Evolutionary conservation across 2,329 filamentous ascomycete species (phyloP).

Genomic region (Dactylellina haptotyla): DNA sequence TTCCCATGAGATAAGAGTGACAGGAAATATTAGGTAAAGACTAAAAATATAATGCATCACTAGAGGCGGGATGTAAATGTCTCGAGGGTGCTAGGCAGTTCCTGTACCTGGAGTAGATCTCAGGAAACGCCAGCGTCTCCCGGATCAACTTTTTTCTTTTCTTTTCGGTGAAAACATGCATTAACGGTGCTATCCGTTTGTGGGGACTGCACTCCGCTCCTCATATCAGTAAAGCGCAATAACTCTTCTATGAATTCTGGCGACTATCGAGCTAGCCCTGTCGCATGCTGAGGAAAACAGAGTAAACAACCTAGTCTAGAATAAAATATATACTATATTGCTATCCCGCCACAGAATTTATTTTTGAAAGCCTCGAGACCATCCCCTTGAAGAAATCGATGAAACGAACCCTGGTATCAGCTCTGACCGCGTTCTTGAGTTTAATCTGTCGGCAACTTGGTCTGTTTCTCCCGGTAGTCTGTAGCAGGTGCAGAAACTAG

Average conservation of each 20-base stretch:
- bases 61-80: neutral
- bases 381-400: slow-evolving; percentile 49
- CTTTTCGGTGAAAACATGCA: slow-evolving; percentile 34
- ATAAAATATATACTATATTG: slow-evolving; percentile 31
- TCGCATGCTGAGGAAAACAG: slow-evolving; percentile 14
- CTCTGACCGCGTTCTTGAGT: slow-evolving; percentile 45
- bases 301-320: slow-evolving; percentile 32
- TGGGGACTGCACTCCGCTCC: slow-evolving; percentile 28
- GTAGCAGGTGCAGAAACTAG: slow-evolving; percentile 32
- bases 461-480: slow-evolving; percentile 53
- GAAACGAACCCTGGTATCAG: slow-evolving; percentile 53
- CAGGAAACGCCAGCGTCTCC: slow-evolving; percentile 13
- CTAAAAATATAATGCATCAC: slow-evolving; percentile 22
- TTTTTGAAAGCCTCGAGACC: slow-evolving; percentile 37
- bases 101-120: slow-evolving; percentile 44
- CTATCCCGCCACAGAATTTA: slow-evolving; percentile 41
- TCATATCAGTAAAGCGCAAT: slow-evolving; percentile 24
- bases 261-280: slow-evolving; percentile 17
- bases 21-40: slow-evolving; percentile 30
- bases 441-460: slow-evolving; percentile 51
- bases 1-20: slow-evolving; percentile 22
- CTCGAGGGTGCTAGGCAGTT: slow-evolving; percentile 12
- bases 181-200: slow-evolving; percentile 41
- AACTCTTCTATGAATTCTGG: slow-evolving; percentile 17
- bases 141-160: slow-evolving; percentile 41